phyloP scores from a whole-genome alignment of 1,284 basidiomycete species.

The Sanguinoderma infundibulare region DNA sequence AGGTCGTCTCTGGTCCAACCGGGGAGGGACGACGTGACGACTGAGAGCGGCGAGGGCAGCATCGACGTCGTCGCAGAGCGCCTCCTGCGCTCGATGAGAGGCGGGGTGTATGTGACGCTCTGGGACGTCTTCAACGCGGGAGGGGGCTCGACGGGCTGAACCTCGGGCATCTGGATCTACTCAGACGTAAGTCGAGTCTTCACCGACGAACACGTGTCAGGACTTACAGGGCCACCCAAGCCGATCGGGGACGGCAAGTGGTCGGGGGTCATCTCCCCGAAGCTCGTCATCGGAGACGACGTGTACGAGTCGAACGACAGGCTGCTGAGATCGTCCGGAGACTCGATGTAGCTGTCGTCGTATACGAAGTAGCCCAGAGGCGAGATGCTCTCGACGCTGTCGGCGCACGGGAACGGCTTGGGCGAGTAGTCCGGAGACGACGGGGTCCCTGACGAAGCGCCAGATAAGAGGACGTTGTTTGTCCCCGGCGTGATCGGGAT shows the following conservation, averaged over 20 bases:
- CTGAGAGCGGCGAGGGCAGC: constrained; percentile 32
- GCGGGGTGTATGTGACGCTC: constrained; percentile 13
- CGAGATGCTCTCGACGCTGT: constrained; percentile 9
- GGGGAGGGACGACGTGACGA: constrained; percentile 37
- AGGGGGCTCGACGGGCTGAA: constrained; percentile 6
- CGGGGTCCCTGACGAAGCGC: constrained; percentile 8
- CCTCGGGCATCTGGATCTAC: constrained; percentile 10
- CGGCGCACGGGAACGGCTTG: constrained; percentile 17
- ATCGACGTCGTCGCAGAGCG: constrained; percentile 29
- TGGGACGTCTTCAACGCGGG: constrained; percentile 5
- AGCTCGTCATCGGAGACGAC: constrained; percentile 2
- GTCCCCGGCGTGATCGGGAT: constrained; percentile 6
- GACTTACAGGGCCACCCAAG: constrained; percentile 14
- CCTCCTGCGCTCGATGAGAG: constrained; percentile 28
- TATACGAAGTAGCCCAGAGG: constrained; percentile 16
- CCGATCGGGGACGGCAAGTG: constrained; percentile 16
- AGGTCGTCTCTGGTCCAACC: constrained; percentile 34
- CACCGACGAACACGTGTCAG: neutral
- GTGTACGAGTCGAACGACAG: constrained; percentile 17
- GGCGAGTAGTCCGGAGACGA: constrained; percentile 10
- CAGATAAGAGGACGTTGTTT: constrained; percentile 7
- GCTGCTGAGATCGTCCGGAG: constrained; percentile 18
- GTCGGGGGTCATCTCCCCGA: constrained; percentile 9
- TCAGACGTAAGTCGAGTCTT: neutral
- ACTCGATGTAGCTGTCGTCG: constrained; percentile 19